A percentile compares a stretch with the other conserved stretches of the same genome.
These are phyloP conservation scores for Solanum sejunctum DNA, from an alignment of 257 asterid species.

Conservation along the genomic window DNA sequence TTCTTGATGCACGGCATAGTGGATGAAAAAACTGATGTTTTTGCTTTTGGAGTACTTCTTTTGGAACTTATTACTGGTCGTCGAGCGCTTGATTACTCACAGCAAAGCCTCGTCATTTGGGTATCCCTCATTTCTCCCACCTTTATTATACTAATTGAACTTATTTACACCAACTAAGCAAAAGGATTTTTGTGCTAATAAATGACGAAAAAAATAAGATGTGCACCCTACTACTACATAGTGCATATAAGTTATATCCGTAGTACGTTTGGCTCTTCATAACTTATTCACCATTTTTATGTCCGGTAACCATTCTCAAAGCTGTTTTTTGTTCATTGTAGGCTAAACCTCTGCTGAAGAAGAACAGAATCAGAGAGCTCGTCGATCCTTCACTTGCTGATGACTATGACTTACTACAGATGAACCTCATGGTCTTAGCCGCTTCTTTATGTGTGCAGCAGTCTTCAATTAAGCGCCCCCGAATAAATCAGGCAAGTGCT, in stretches of 20 bases:
- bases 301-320: neutral
- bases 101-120: slow-evolving; percentile 95
- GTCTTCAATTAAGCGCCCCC: slow-evolving; percentile 67
- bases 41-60: slow-evolving; percentile 77
- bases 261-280: too few species aligned
- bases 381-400: slow-evolving; percentile 59
- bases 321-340: neutral
- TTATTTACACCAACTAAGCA: neutral
- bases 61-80: slow-evolving; percentile 91
- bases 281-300: neutral
- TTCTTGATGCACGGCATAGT: slow-evolving; percentile 94
- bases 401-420: slow-evolving; percentile 40
- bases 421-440: slow-evolving; percentile 68
- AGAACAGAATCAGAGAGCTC: slow-evolving; percentile 69
- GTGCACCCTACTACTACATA: neutral
- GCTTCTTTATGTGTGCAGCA: slow-evolving; percentile 84
- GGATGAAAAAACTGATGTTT: slow-evolving; percentile 80
- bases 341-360: slow-evolving; percentile 90
- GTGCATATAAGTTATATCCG: neutral
- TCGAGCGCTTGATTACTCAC: slow-evolving; percentile 84
- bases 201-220: neutral
- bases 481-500: slow-evolving; percentile 63
- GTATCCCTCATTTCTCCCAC: slow-evolving; percentile 23
- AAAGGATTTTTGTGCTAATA: neutral
- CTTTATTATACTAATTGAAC: neutral